phyloP scores from a whole-genome alignment of 768 basidiomycete genomes.

The Boletus rubropictus region DNA sequence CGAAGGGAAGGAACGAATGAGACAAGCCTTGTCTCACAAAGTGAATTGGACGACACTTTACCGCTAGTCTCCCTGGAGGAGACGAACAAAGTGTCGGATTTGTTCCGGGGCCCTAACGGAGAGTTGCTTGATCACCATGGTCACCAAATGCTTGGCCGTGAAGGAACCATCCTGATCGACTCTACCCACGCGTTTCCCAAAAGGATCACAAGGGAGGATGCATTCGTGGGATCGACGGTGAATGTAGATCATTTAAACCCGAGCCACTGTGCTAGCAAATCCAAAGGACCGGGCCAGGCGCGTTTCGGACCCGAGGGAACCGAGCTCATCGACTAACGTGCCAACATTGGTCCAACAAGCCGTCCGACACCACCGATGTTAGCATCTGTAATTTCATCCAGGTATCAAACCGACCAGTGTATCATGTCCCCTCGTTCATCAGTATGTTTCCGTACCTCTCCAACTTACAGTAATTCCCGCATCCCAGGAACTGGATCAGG shows the following conservation, averaged over 20 bases:
- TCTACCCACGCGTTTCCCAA: background rate
- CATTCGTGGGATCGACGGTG: background rate
- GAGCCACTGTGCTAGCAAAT: background rate
- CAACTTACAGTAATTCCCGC: background rate
- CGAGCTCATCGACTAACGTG: slow-evolving; percentile 15
- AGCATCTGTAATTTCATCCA: background rate
- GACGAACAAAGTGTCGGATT: background rate
- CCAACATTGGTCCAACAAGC: background rate
- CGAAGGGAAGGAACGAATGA: slow-evolving; percentile 4
- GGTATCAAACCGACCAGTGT: background rate
- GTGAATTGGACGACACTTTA: background rate
- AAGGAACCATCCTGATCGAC: slow-evolving; percentile 19
- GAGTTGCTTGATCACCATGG: slow-evolving; percentile 18
- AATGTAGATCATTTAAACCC: background rate
- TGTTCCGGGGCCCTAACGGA: slow-evolving; percentile 16
- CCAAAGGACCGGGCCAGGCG: background rate
- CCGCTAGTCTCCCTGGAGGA: slow-evolving; percentile 1
- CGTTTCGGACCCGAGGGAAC: slow-evolving; percentile 23
- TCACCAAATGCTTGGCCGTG: slow-evolving; percentile 19
- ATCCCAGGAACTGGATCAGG: slow-evolving; percentile 23
- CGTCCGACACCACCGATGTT: too few species aligned
- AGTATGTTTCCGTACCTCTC: background rate
- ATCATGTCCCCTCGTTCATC: slow-evolving; percentile 1
- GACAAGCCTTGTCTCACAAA: slow-evolving; percentile 8
- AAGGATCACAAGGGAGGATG: slow-evolving; percentile 3